phyloP scores from a whole-genome alignment of 768 basidiomycete genomes.

The Phylloporus rhodoxanthus region DNA sequence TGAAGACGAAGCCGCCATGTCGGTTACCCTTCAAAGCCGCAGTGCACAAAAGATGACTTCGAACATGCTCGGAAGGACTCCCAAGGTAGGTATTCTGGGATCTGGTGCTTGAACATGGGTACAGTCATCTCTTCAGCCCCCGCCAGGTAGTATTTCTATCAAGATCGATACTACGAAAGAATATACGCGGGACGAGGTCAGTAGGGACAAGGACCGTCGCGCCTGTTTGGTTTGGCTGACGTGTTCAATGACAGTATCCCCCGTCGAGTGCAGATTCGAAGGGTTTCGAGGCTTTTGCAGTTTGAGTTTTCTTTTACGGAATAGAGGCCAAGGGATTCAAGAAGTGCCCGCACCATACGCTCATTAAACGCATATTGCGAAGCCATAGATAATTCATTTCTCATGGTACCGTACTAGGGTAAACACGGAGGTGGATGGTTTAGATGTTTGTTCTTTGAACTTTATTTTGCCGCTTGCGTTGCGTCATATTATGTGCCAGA shows the following conservation, averaged over 20 bases:
- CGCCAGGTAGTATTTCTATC: slow-evolving; percentile 52
- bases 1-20: slow-evolving; percentile 12
- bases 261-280: background rate
- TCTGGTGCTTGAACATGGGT: background rate
- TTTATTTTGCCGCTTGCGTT: too few relatives aligned
- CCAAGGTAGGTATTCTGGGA: slow-evolving; percentile 1
- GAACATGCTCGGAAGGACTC: background rate
- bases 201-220: background rate
- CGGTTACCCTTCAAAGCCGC: slow-evolving; percentile 13
- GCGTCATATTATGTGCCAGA: too few relatives aligned
- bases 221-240: background rate
- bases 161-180: slow-evolving; percentile 61
- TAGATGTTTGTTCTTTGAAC: background rate
- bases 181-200: slow-evolving; percentile 36
- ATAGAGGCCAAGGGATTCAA: background rate
- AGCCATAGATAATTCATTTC: background rate
- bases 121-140: slow-evolving; percentile 2
- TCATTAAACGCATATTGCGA: background rate
- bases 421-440: background rate
- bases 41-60: slow-evolving; percentile 1
- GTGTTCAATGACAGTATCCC: background rate
- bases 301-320: background rate
- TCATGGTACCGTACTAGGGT: background rate
- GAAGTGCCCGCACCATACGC: background rate
- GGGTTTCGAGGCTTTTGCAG: background rate